Percentiles rank a stretch among this genome's conserved stretches.
Evolutionary conservation across 2,329 filamentous ascomycete species (phyloP).

Genomic region (Claviceps humidiphila): DNA sequence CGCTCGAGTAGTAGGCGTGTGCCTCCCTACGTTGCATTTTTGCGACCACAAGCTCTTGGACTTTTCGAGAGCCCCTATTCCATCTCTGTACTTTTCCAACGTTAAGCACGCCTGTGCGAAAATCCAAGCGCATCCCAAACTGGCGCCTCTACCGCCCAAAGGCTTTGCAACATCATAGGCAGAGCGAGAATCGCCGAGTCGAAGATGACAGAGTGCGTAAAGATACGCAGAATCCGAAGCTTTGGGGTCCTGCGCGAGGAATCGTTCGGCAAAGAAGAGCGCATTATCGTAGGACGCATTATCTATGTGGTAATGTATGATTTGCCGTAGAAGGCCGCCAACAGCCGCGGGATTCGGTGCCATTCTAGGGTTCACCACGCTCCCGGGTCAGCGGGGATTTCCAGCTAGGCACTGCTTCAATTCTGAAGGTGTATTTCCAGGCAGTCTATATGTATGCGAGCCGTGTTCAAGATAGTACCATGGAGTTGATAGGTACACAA

Average conservation of each 20-base stretch:
- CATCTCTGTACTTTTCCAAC: slow-evolving; percentile 67
- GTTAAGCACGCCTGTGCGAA: slow-evolving; percentile 81
- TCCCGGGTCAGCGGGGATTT: not conserved
- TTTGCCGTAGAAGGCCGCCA: slow-evolving; percentile 41
- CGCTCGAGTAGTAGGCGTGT: slow-evolving; percentile 62
- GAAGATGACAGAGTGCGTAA: slow-evolving; percentile 71
- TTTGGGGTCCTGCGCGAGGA: slow-evolving; percentile 71
- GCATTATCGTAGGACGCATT: slow-evolving; percentile 83
- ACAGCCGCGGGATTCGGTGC: slow-evolving; percentile 38
- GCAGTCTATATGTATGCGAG: not conserved
- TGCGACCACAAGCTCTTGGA: slow-evolving; percentile 61
- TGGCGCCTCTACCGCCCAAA: slow-evolving; percentile 54
- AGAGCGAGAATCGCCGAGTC: slow-evolving; percentile 68
- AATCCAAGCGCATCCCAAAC: slow-evolving; percentile 80
- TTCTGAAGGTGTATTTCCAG: not conserved
- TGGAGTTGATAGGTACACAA: not conserved
- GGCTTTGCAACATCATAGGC: slow-evolving; percentile 73
- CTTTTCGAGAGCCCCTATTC: slow-evolving; percentile 73
- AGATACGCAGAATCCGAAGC: slow-evolving; percentile 72
- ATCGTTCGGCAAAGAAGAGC: slow-evolving; percentile 80
- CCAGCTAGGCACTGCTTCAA: not conserved
- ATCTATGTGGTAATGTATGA: slow-evolving; percentile 63
- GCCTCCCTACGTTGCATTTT: slow-evolving; percentile 68
- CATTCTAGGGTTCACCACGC: slow-evolving; percentile 26
- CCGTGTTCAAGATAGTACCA: slow-evolving; percentile 4